Evolutionary conservation across 768 basidiomycete species (phyloP), one percentile per base, ranked within the genome.

Genomic region (Mycena alexandri): DNA sequence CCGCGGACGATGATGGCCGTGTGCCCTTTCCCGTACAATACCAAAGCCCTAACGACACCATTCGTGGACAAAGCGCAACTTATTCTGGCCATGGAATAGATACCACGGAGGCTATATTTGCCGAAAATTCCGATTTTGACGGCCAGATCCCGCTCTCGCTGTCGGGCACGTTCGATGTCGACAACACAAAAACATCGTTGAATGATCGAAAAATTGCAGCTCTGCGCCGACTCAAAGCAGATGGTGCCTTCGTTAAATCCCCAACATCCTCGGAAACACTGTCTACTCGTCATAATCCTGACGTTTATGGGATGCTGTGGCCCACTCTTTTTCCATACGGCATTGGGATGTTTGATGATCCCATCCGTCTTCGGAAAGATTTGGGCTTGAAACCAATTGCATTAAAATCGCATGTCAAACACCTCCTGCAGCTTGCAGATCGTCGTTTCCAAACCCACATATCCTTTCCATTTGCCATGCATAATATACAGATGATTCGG

Each of bases 11-110:
- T 5, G 55, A 54, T 58, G 59, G 63, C 8, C 24, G 9, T 33
- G 41, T 63, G 3, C 54, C 54, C 3, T 72, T 69, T 21, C 71
- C 71, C 0, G 38, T 72, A 8, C 67, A 72, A 11, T 21, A 24
- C 48, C 68, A 69, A 24, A 19, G 21, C n/a, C 14, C n/a, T 6
- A 69, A 52, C 19, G 55, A 41, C 0, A 66, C 67, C 2, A 59
- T 69, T 12, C 55, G 24, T 19, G 61, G 71, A 2, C 71, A 72
- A 34, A 59, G 34, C 44, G 41, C 67, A 0, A 69, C 71, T 0
- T 72, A 72, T 25, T 66, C 64, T 21, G 71, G 60, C 2, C 71
- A 72, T 41, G 68, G 71, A 5, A 36, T 63, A 6, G 68, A 72
- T 33, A 69, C 53, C 0, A 65, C 53, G 0, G 63, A 69, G 25